Conservation (phyloP, 106 monocot genomes). For the Triglochin maritima region DNA sequence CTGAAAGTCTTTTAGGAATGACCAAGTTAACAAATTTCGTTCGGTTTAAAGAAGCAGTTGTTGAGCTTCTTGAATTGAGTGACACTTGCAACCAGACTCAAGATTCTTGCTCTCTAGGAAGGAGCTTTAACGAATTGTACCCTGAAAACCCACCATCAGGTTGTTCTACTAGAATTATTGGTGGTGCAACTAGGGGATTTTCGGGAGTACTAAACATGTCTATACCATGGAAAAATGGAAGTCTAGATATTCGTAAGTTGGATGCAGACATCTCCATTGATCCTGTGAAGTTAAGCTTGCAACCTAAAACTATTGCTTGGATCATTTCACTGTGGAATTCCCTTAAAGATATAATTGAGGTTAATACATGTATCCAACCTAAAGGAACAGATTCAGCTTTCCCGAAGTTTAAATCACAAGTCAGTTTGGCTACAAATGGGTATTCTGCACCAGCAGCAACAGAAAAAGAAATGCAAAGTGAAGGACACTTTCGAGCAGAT, state of each 20-base stretch:
- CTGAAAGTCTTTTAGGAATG: slow-evolving; percentile 27
- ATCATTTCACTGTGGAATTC: slow-evolving; percentile 45
- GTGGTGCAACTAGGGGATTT: slow-evolving; percentile 53
- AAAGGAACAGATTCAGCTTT: slow-evolving; percentile 16
- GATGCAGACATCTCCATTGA: slow-evolving; percentile 74
- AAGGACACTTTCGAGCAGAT: slow-evolving; percentile 10
- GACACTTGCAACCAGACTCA: slow-evolving; percentile 18
- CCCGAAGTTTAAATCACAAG: slow-evolving; percentile 3
- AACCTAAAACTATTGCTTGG: slow-evolving; percentile 59
- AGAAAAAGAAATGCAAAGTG: slow-evolving; percentile 1
- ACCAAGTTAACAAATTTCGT: slow-evolving; percentile 77
- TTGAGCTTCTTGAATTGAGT: slow-evolving; percentile 68
- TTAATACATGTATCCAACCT: slow-evolving; percentile 13
- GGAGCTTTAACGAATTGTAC: slow-evolving; percentile 21
- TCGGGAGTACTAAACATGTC: slow-evolving; percentile 70
- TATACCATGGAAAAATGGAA: slow-evolving; percentile 96
- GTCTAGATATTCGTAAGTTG: slow-evolving; percentile 52
- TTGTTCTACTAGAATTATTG: slow-evolving; percentile 34
- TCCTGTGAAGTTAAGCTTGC: slow-evolving; percentile 51
- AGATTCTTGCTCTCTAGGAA: slow-evolving; percentile 10
- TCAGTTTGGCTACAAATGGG: slow-evolving; percentile 2
- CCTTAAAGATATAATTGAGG: slow-evolving; percentile 22
- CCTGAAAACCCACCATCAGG: slow-evolving; percentile 11
- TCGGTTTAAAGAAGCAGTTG: slow-evolving; percentile 53
- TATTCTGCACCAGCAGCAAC: slow-evolving; percentile 10